Base-by-base conservation (phyloP, 176 grass and related monocot species). In the Triticum turgidum region DNA sequence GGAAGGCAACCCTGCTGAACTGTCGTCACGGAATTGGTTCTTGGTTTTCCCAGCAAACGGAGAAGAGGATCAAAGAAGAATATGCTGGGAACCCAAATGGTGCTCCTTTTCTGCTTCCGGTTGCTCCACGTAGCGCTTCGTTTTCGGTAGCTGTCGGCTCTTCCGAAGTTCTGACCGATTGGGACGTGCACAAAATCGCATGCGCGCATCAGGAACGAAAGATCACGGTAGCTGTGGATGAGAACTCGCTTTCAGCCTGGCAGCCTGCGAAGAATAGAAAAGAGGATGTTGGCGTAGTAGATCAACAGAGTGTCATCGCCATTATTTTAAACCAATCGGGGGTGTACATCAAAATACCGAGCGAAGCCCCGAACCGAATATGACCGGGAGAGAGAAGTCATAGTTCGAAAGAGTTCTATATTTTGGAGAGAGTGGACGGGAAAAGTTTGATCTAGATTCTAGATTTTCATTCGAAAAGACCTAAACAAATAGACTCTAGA, bases 21-120 rank as follows among this genome's bases (percentile, higher is more conserved):
- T 54, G 51, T 54, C 15, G 51, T 7, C 51, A 54, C 51, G 51
- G 51, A 17, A 54, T 54, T 54, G 51, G 51, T 54, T 54, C 51
- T 54, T 64, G 1, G 11, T 5, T 27, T 64, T 64, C 5, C 22
- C 7, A 73, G 10, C 5, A 69, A 71, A 25, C 44, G 24, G 38
- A 11, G 58, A 81, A 39, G 68, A 54, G 78, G 29, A 81, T 87
- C 58, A 21, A 37, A 65, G 7, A 38, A 49, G 58, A 81, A 87
- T 75, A 81, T 81, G 69, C 39, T 44, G 25, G 66, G 56, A 25
- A 81, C 29, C 78, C 27, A 4, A 35, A 27, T 4, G 77, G 56
- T 24, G 33, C 4, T 49, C n/a, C 8, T 20, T 66, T 30, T 73
- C 6, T 41, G 61, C 51, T 30, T 7, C 15, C 0, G n/a, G 8